Evolutionary conservation across 768 basidiomycete genomes (phyloP), one percentile per base, ranked within the genome.

Genomic region (Phaeotremella skinneri): DNA sequence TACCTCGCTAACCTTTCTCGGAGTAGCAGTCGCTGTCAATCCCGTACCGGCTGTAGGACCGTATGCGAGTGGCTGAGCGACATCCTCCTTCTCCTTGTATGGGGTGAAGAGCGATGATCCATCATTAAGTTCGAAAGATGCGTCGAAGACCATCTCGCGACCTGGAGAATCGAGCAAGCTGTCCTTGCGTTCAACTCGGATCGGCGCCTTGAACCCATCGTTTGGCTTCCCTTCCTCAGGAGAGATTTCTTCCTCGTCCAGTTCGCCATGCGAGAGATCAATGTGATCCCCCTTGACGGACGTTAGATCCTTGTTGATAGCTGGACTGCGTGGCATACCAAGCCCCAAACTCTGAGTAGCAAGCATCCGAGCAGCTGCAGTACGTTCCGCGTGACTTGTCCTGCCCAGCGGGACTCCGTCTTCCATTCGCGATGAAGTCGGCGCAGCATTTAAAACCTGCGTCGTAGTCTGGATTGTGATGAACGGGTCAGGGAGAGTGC

Each of bases 401-500:
- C 73, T 61, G 13, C 72, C 75, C 17, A 76, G 68, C 13, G 75
- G 73, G 0, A 72, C 56, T 1, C 72, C 74, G 45, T 55, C 65
- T 52, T 74, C 70, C 17, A 55, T 30, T 29, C 71, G 45, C 27
- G 50, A 9, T 48, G 29, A 30, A 39, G 49, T n/a, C 27, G 63
- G 42, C 49, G 20, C 0, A 51, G 53, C n/a, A 55, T 59, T 17
- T 55, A 51, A 17, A 68, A 70, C 62, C 13, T 66, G 54, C 3
- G 73, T 76, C 26, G 68, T 72, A 6, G 75, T 73, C 43, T 74
- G 70, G 26, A 75, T 62, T 3, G 73, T 75, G 48, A 74, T 64
- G 63, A 77, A 77, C 20, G 76, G 76, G 52, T 77, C 76, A 7
- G 68, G 64, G 41, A 77, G 67, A 9, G 70, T 29, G n/a, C 74